Evolutionary conservation across 495 filamentous ascomycete genomes (phyloP).

Genomic region (Penicillium ucsense): DNA sequence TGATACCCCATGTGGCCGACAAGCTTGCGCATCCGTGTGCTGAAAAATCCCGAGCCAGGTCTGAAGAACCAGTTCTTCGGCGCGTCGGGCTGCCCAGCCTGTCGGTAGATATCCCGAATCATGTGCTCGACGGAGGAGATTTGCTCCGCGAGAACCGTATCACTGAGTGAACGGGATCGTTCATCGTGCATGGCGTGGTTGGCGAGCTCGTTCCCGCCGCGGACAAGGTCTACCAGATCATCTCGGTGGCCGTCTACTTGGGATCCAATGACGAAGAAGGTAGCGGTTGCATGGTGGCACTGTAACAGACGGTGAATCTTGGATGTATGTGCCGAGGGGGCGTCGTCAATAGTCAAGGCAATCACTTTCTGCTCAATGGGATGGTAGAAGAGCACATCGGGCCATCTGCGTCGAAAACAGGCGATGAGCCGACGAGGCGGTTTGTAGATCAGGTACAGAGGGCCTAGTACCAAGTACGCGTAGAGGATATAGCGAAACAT

Average conservation of each 20-base stretch:
- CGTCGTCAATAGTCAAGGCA: constrained; percentile 79
- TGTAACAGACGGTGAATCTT: constrained; percentile 58
- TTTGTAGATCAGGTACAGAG: constrained; percentile 63
- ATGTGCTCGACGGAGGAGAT: constrained; percentile 32
- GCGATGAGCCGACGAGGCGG: constrained; percentile 57
- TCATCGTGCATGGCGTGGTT: constrained; percentile 87
- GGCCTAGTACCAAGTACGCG: constrained; percentile 39
- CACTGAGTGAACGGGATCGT: constrained; percentile 42
- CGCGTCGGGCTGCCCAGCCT: constrained; percentile 12
- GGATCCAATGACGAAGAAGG: constrained; percentile 71
- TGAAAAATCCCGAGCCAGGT: constrained; percentile 75
- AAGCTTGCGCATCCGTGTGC: constrained; percentile 49
- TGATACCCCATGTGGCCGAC: constrained; percentile 48
- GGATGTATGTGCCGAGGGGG: constrained; percentile 61
- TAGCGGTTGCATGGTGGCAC: constrained; percentile 49
- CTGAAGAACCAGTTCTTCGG: constrained; percentile 55
- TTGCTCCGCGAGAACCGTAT: constrained; percentile 26
- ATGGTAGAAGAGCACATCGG: constrained; percentile 66
- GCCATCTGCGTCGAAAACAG: constrained; percentile 59
- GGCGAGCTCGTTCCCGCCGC: constrained; percentile 58
- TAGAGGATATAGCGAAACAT: constrained; percentile 40
- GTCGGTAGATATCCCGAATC: constrained; percentile 46
- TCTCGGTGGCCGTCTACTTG: constrained; percentile 56
- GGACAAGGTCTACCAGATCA: constrained; percentile 50
- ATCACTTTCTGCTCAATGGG: constrained; percentile 48